Evolutionary conservation across 2,329 filamentous ascomycete genomes (phyloP).

Genomic region (Davidsoniella australis): DNA sequence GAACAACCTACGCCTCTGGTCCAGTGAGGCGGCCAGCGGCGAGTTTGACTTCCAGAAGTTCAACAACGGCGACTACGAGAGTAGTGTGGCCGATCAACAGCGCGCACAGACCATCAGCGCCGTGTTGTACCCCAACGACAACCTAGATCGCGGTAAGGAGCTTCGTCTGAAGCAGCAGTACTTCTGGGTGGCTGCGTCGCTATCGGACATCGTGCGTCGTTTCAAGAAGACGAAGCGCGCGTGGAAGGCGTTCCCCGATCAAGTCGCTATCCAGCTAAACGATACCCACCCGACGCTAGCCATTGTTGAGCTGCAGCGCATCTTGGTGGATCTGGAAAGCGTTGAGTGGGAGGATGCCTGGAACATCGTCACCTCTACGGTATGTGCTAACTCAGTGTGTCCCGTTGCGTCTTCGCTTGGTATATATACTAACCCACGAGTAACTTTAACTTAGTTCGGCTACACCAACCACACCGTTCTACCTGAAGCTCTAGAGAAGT

Average conservation of each 20-base stretch:
- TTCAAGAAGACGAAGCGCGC: conserved; percentile 93
- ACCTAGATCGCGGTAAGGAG: conserved; percentile 90
- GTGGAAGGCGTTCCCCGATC: conserved; percentile 85
- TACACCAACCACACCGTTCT: conserved; percentile 99
- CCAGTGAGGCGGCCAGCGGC: conserved; percentile 87
- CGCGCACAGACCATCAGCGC: conserved; percentile 97
- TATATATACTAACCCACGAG: conserved; percentile 8
- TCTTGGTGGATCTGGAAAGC: conserved; percentile 75
- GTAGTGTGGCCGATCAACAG: conserved; percentile 94
- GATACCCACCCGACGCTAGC: conserved; percentile 94
- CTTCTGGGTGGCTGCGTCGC: conserved; percentile 96
- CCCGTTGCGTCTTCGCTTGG: neutral
- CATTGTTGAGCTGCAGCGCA: conserved; percentile 88
- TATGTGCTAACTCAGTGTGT: conserved; percentile 22
- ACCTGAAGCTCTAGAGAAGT: conserved; percentile 93
- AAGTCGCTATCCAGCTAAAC: conserved; percentile 94
- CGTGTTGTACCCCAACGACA: conserved; percentile 94
- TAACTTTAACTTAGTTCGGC: conserved; percentile 41
- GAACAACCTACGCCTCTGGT: conserved; percentile 95
- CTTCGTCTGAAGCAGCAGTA: conserved; percentile 97
- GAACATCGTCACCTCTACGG: conserved; percentile 55
- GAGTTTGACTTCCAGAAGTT: conserved; percentile 99
- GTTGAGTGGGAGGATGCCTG: conserved; percentile 89
- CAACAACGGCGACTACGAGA: conserved; percentile 95
- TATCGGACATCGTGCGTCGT: conserved; percentile 87